phyloP scores from a whole-genome alignment of 202 grass and related monocot species.

The Digitaria exilis region DNA sequence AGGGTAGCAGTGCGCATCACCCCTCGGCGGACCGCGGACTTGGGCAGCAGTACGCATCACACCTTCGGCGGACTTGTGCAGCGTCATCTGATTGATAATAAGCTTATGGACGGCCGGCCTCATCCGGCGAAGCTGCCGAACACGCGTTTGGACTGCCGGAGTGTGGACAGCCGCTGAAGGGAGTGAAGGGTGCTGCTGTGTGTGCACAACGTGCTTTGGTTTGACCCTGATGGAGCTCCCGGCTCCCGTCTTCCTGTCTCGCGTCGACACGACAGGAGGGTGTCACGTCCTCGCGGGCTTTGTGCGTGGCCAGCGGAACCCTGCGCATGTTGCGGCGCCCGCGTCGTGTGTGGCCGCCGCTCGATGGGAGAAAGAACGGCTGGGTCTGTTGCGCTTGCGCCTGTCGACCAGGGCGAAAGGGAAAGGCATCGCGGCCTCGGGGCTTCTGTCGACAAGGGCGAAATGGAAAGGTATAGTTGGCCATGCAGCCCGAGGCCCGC shows the following conservation, averaged over 20 bases:
- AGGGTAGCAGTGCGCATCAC: background rate
- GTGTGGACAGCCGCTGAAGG: background rate
- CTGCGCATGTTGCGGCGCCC: background rate
- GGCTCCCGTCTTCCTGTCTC: background rate
- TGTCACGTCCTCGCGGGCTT: background rate
- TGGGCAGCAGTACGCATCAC: too few relatives aligned
- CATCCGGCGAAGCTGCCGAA: background rate
- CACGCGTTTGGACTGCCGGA: background rate
- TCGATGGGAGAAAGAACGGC: background rate
- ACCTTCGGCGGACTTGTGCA: background rate
- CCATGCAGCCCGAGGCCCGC: too few relatives aligned
- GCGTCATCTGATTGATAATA: background rate
- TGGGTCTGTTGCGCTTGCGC: background rate
- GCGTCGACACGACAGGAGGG: background rate
- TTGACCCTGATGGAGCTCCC: background rate
- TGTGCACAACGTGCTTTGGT: background rate
- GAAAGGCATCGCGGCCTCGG: background rate
- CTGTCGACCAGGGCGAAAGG: background rate
- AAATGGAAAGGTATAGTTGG: too few relatives aligned
- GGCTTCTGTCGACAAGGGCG: too few relatives aligned
- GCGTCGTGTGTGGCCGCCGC: background rate
- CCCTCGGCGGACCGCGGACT: too few relatives aligned
- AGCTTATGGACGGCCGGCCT: background rate
- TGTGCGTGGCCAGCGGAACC: background rate
- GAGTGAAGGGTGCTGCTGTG: background rate